Evolutionary conservation across 441 rosid genomes (phyloP).

Genomic region (Lepidium campestre): DNA sequence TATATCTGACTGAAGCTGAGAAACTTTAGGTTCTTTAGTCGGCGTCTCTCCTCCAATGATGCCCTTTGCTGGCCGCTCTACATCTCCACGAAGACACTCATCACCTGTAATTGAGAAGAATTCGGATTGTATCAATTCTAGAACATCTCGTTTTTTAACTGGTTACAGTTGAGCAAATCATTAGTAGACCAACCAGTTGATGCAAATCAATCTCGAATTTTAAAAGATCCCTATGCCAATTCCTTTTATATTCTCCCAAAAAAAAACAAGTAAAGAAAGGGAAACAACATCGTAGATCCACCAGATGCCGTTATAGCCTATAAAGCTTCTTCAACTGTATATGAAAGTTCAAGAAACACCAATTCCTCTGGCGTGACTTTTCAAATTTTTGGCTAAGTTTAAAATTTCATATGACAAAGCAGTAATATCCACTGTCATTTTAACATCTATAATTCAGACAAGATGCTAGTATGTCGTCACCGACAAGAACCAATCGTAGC

Average conservation of each 20-base stretch:
- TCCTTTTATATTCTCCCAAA: not conserved
- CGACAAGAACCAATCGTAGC: not conserved
- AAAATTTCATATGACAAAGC: not conserved
- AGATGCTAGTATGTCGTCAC: not conserved
- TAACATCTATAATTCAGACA: not conserved
- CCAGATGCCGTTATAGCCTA: not conserved
- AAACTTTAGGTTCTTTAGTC: not conserved
- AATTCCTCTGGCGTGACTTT: not conserved
- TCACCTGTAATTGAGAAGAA: conserved; percentile 33
- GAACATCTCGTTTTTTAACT: not conserved
- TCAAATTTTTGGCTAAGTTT: not conserved
- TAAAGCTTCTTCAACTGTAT: not conserved
- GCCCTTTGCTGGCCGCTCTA: conserved; percentile 20
- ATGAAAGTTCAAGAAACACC: not conserved
- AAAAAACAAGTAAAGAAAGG: not conserved
- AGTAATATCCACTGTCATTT: not conserved
- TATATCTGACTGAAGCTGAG: not conserved
- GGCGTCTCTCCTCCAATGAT: not conserved
- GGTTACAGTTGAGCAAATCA: not conserved
- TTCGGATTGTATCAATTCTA: not conserved
- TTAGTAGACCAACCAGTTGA: not conserved
- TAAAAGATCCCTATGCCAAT: not conserved
- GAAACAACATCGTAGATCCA: not conserved
- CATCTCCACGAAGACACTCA: conserved; percentile 12
- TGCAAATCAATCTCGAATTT: not conserved